Base-by-base conservation (phyloP, 2,329 filamentous ascomycete genomes). In the Neofusicoccum laricinum region DNA sequence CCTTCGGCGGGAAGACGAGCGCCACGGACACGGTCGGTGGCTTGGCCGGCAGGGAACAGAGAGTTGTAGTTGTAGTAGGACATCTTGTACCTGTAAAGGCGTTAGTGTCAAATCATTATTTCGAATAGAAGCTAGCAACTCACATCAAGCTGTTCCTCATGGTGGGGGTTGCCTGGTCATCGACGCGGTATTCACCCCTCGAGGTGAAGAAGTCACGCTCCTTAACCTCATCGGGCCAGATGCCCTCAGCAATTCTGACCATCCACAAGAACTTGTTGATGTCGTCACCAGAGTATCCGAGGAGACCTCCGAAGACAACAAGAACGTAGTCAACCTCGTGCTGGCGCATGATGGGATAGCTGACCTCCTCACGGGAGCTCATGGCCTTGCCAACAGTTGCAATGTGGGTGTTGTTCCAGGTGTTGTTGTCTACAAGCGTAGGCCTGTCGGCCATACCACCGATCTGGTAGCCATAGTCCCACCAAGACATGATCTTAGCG, bases 191-290 rank as follows among this genome's bases (percentile, higher is more conserved):
- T 78, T 99, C 95, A 75, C 96, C 95, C 68, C 93, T 88, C 4
- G 89, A 73, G 6, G 95, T 99, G 80, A 99, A 99, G 82, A 94
- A 99, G 73, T 94, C 90, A 68, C 95, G 90, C 81, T 99, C 95
- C 81, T 93, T 96, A 71, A 99, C 90, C 84, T 99, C 94, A 69
- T 98, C 93, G n/a, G 95, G 95, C 95, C 95, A 99, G 80, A 99
- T 98, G 68, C 95, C 95, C 80, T 99, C 95, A 43, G 95, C 95
- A 74, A 99, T 99, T 76, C 95, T 88, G 65, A 99, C 93, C 96
- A 99, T 99, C 95, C 95, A 99, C 71, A 99, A 84, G 84, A 99
- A 99, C 82, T 99, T 99, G 85, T 99, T 99, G 82, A 99, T 97
- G 75, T 99, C 95, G 72, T 99, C 95, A 68, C 95, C 95, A 59